These are phyloP conservation scores for Solanum hybrid DNA, from an alignment of 305 asterid genomes.

Conservation along the genomic window DNA sequence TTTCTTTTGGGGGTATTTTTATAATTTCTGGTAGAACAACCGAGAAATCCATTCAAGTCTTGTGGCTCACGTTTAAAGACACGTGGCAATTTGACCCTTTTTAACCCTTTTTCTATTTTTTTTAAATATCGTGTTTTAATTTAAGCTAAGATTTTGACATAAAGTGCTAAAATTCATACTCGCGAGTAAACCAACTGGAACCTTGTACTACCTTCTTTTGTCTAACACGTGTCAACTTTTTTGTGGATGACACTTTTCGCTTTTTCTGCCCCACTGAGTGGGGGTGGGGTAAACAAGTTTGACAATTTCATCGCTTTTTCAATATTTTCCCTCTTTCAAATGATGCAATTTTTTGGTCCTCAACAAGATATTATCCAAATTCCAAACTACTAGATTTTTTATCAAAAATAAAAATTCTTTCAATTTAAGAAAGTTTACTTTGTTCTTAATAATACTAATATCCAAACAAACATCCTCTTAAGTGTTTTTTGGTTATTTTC, in stretches of 20 bases:
- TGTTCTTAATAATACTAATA: not conserved
- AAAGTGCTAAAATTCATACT: not conserved
- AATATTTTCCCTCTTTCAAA: not conserved
- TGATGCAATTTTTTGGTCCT: not conserved
- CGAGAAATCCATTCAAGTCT: slow-evolving; percentile 43
- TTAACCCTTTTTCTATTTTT: not conserved
- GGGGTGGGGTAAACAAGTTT: not conserved
- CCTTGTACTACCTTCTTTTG: not conserved
- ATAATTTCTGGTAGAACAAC: slow-evolving; percentile 7
- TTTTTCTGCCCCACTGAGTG: not conserved
- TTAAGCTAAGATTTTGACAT: not conserved
- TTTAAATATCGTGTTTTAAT: not conserved
- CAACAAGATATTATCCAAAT: not conserved
- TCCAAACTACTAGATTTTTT: not conserved
- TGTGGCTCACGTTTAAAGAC: slow-evolving; percentile 61
- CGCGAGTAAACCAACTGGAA: slow-evolving; percentile 2
- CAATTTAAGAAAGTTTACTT: not conserved
- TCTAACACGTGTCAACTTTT: not conserved
- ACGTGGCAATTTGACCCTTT: slow-evolving; percentile 41
- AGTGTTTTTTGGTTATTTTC: not conserved
- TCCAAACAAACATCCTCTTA: not conserved
- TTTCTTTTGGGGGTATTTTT: not conserved
- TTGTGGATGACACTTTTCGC: not conserved
- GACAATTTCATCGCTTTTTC: not conserved
- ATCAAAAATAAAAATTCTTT: not conserved